phyloP scores from a whole-genome alignment of 2,329 filamentous ascomycete species.

The Penicillium corylophilum region DNA sequence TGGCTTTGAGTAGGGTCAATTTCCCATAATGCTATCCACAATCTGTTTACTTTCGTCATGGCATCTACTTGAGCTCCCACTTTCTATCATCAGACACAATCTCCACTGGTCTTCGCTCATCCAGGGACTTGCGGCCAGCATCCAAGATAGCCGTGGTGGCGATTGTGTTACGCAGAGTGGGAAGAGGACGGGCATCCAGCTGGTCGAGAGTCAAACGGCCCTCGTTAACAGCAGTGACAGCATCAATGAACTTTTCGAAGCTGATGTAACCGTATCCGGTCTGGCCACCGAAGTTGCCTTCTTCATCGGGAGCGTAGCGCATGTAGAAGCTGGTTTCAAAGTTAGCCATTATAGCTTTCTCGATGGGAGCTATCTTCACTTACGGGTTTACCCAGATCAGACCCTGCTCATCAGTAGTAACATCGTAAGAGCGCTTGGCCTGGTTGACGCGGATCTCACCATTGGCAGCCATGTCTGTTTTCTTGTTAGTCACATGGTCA shows the following conservation, averaged over 20 bases:
- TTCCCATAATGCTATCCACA: background rate
- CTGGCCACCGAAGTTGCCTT: constrained; percentile 90
- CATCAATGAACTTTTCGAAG: constrained; percentile 95
- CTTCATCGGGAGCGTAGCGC: constrained; percentile 90
- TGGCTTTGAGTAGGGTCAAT: background rate
- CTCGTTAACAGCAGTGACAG: constrained; percentile 73
- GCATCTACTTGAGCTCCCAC: constrained; percentile 64
- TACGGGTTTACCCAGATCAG: constrained; percentile 84
- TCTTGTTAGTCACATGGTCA: background rate
- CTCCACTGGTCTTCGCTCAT: constrained; percentile 74
- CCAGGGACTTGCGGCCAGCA: constrained; percentile 78
- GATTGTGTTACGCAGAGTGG: constrained; percentile 84
- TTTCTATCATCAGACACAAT: constrained; percentile 52
- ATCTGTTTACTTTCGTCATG: background rate
- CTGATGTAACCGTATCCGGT: constrained; percentile 90
- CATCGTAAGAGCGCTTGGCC: constrained; percentile 90
- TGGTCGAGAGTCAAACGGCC: constrained; percentile 70
- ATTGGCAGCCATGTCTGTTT: constrained; percentile 67
- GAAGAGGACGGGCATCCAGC: constrained; percentile 75
- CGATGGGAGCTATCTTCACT: constrained; percentile 24
- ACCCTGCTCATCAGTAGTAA: constrained; percentile 73
- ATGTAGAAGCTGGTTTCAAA: constrained; percentile 69
- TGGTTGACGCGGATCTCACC: constrained; percentile 90
- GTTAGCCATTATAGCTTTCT: background rate
- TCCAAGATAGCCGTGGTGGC: constrained; percentile 90